Percentiles rank a stretch among this genome's conserved stretches.
phyloP scores from a whole-genome alignment of 352 stramenopile genomes.

The Pythium aquatile region DNA sequence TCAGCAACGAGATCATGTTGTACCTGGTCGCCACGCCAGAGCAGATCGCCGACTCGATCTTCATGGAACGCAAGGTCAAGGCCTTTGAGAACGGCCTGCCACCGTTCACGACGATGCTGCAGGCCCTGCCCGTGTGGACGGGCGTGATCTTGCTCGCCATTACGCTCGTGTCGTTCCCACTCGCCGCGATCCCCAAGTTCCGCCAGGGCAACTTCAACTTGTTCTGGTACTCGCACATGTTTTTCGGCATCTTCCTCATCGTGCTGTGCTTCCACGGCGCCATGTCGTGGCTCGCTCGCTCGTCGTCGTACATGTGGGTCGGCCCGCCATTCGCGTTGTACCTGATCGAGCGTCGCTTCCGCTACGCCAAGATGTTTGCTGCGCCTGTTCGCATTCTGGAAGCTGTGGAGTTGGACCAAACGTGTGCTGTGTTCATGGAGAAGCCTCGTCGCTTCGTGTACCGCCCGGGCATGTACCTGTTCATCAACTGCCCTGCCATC shows the following conservation, averaged over 20 bases:
- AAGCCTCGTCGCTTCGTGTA: constrained; percentile 74
- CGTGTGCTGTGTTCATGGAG: constrained; percentile 71
- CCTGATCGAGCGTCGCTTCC: constrained; percentile 64
- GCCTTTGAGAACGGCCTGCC: constrained; percentile 48
- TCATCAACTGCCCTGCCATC: constrained; percentile 83
- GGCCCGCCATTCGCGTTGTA: constrained; percentile 68
- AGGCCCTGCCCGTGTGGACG: constrained; percentile 66
- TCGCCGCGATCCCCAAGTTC: constrained; percentile 70
- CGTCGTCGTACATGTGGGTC: constrained; percentile 66
- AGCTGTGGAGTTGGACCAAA: constrained; percentile 63
- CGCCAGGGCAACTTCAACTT: constrained; percentile 75
- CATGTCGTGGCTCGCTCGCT: constrained; percentile 57
- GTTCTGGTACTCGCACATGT: constrained; percentile 85
- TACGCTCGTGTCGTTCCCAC: constrained; percentile 63
- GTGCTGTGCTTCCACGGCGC: constrained; percentile 62
- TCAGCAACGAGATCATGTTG: constrained; percentile 70
- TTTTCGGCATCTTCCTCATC: constrained; percentile 69
- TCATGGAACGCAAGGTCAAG: constrained; percentile 50
- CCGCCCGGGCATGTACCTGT: constrained; percentile 85
- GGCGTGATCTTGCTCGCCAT: constrained; percentile 68
- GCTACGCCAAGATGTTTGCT: constrained; percentile 70
- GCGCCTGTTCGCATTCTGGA: constrained; percentile 65
- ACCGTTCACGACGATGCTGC: constrained; percentile 66
- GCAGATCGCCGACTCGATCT: constrained; percentile 57
- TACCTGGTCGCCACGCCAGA: constrained; percentile 67